Evolutionary conservation across 176 grass and related monocot species (phyloP).

Genomic region (Zoysia japonica): DNA sequence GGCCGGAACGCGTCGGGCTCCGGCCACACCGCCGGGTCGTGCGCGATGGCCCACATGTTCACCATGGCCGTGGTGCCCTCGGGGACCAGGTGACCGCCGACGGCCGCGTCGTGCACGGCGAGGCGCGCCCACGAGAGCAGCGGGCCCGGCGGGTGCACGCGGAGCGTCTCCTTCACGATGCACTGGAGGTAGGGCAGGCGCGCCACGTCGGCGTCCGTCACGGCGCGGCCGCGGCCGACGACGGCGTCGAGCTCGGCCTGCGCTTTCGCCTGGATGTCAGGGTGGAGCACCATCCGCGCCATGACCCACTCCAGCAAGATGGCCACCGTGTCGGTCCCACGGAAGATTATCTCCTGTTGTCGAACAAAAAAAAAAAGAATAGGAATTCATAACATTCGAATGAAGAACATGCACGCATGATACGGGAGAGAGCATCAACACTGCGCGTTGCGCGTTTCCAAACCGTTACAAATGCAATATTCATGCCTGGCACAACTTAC

Average conservation of each 20-base stretch:
- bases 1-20: constrained; percentile 52
- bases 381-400: background rate
- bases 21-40: background rate
- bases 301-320: constrained; percentile 41
- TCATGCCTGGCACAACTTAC: background rate
- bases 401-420: background rate
- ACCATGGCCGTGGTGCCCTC: constrained; percentile 5
- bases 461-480: background rate
- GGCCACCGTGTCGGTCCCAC: constrained; percentile 36
- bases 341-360: constrained; percentile 35
- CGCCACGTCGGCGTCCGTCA: constrained; percentile 12
- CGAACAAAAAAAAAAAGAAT: background rate
- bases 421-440: background rate
- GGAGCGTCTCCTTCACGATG: constrained; percentile 37
- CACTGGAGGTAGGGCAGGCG: constrained; percentile 23
- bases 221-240: background rate
- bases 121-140: constrained; percentile 83
- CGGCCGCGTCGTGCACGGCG: background rate
- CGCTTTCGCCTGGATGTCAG: constrained; percentile 29
- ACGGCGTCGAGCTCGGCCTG: constrained; percentile 29
- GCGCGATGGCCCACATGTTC: constrained; percentile 7
- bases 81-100: background rate
- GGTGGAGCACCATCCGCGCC: constrained; percentile 39
- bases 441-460: background rate
- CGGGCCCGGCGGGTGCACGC: constrained; percentile 71